Evolutionary conservation across 805 yeast species (phyloP).

Genomic region (Torulaspora indica): DNA sequence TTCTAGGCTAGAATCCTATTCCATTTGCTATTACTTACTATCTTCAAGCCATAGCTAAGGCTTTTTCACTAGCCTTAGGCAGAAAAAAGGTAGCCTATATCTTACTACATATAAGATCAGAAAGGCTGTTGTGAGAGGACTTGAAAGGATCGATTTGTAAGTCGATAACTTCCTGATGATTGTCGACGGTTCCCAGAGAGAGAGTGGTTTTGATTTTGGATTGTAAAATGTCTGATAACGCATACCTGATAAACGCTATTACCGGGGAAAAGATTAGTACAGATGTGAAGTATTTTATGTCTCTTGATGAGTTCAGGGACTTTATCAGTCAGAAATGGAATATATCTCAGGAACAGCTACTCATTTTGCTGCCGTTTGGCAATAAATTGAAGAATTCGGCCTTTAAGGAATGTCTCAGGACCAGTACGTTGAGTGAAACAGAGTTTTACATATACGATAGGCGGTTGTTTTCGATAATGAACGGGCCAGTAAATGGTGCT

Average conservation of each 20-base stretch:
- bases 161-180: not conserved
- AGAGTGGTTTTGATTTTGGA: not conserved
- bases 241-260: constrained; percentile 39
- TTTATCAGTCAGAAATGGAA: constrained; percentile 40
- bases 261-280: constrained; percentile 40
- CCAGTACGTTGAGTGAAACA: constrained; percentile 36
- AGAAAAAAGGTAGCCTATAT: constrained; percentile 2
- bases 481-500: constrained; percentile 16
- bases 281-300: constrained; percentile 39
- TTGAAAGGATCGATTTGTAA: not conserved
- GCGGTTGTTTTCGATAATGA: constrained; percentile 44
- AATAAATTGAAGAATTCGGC: constrained; percentile 45
- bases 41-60: too few relatives aligned
- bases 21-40: too few relatives aligned
- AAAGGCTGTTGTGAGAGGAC: not conserved
- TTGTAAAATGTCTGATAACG: constrained; percentile 13
- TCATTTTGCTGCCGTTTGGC: constrained; percentile 63
- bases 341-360: constrained; percentile 40
- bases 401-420: constrained; percentile 35
- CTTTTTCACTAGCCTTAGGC: not conserved
- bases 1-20: too few relatives aligned
- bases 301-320: constrained; percentile 41
- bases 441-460: constrained; percentile 64
- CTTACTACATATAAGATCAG: not conserved
- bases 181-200: not conserved